Conservation (phyloP, 331 rosid species). For the Erythrophleum ivorense region DNA sequence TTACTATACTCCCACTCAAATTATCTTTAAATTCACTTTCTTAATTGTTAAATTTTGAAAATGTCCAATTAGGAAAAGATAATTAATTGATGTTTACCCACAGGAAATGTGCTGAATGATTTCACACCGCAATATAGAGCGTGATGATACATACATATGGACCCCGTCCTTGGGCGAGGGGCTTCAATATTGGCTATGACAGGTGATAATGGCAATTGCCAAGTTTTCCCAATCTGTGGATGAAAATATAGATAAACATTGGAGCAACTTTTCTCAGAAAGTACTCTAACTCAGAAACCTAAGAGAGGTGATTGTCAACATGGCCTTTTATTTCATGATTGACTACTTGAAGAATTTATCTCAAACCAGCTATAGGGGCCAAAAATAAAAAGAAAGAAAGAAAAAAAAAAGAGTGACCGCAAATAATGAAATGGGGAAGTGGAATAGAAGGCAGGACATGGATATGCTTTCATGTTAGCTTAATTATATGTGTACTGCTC, state of each 20-base stretch:
- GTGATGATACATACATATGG: background rate
- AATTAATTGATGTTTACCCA: too few relatives aligned
- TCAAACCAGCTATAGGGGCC: background rate
- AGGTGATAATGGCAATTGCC: background rate
- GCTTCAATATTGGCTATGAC: background rate
- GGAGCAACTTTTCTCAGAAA: constrained; percentile 31
- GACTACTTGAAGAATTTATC: constrained; percentile 18
- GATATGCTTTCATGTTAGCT: constrained; percentile 29
- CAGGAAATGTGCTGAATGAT: too few relatives aligned
- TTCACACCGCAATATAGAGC: too few relatives aligned
- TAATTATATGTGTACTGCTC: constrained; percentile 13
- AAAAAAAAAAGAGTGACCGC: background rate
- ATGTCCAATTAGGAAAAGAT: too few relatives aligned
- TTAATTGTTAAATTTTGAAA: background rate
- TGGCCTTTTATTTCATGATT: constrained; percentile 37
- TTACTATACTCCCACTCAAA: background rate
- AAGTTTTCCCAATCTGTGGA: constrained; percentile 5
- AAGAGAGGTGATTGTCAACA: background rate
- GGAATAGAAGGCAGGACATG: constrained; percentile 13
- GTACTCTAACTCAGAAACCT: constrained; percentile 7
- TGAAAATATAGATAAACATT: background rate
- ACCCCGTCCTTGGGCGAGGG: background rate
- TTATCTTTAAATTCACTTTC: too few relatives aligned
- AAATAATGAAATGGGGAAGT: constrained; percentile 9
- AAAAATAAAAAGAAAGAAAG: constrained; percentile 21